Evolutionary conservation across 495 filamentous ascomycete species (phyloP), one percentile per base, ranked within the genome.

Genomic region (Rusavskia elegans): DNA sequence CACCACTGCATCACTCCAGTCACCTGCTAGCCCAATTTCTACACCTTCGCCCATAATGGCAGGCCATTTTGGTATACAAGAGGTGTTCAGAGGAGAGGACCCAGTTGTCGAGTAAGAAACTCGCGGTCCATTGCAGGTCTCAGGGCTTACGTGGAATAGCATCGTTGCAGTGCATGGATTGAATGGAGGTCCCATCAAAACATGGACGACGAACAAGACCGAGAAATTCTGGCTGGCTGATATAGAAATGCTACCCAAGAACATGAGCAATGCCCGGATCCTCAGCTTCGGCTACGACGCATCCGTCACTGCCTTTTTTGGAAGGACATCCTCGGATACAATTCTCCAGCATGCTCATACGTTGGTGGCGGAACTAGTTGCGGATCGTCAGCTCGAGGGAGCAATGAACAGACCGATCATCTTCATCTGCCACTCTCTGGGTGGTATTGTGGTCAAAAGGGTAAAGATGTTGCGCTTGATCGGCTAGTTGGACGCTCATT

Each of bases 111-210:
- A 40, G 38, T 40, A 40, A 16, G 38, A 5, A 19, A 4, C 38
- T 19, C 13, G 38, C 38, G 13, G 13, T 16, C 38, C 38, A 5
- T 40, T 40, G 38, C 17, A 3, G 13, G 13, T 40, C 13, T 16
- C 38, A 16, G 38, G 4, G 13, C 44, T 48, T 14, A 23, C 44
- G 3, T 48, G 21, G 35, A 30, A 16, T 21, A 68, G 67, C 53
- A 67, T 72, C 48, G 61, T 72, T 37, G 68, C 66, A 19, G 63
- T 72, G 7, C 69, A 72, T 55, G 69, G 68, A 19, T 64, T 72
- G 29, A 64, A 65, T 54, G 68, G 67, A n/a, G 59, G 63, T 50
- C 62, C 60, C 7, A 42, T 55, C 29, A 53, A 49, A 40, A 64
- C 63, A 25, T 66, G 63, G 62, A 66, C 62, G 38, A 51, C 62